Percentiles rank a stretch among this genome's conserved stretches.
Evolutionary conservation across 306 rosid species (phyloP).

Genomic region (Neltuma alba): DNA sequence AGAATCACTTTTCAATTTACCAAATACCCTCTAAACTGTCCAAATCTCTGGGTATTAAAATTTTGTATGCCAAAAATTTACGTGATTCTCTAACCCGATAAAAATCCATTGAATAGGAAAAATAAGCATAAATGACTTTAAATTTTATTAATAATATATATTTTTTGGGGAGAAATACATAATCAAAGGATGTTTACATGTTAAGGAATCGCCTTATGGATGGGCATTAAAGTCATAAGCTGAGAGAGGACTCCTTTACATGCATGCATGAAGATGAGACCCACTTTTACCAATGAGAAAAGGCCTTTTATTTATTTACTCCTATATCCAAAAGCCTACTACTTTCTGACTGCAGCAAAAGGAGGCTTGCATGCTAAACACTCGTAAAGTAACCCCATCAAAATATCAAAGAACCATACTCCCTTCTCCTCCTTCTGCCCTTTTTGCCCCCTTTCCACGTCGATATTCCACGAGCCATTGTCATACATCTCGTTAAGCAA

Average conservation of each 20-base stretch:
- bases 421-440: not conserved
- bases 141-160: too few species aligned
- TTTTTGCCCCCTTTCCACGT: slow-evolving; percentile 53
- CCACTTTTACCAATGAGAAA: slow-evolving; percentile 24
- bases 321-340: not conserved
- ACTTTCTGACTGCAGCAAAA: slow-evolving; percentile 18
- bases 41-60: too few species aligned
- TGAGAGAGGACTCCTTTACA: not conserved
- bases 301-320: not conserved
- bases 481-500: slow-evolving; percentile 35
- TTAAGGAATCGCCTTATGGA: not conserved
- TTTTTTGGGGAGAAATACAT: too few species aligned
- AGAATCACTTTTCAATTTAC: too few species aligned
- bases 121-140: too few species aligned
- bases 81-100: too few species aligned
- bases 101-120: too few species aligned
- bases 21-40: too few species aligned
- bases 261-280: not conserved
- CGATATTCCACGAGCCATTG: slow-evolving; percentile 46
- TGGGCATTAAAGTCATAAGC: not conserved
- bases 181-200: not conserved
- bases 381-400: slow-evolving; percentile 15
- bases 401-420: slow-evolving; percentile 6
- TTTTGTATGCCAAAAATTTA: too few species aligned
- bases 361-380: slow-evolving; percentile 36